Evolutionary conservation across 2,329 filamentous ascomycete genomes (phyloP).

Genomic region (Hortaea sp.): DNA sequence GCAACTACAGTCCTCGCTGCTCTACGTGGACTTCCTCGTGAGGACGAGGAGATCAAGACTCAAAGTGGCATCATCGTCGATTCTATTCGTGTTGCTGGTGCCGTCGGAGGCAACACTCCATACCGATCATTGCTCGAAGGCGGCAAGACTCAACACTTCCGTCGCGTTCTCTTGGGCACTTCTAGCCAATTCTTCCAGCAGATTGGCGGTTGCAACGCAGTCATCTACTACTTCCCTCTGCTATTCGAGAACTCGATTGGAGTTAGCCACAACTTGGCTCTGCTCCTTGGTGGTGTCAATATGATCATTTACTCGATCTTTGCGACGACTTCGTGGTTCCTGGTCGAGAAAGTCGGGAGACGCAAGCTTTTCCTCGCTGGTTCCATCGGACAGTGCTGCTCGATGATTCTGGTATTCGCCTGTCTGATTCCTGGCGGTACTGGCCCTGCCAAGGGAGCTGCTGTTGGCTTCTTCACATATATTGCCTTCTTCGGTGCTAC

Average conservation of each 20-base stretch:
- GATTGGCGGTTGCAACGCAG: slow-evolving; percentile 32
- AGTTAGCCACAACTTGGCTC: slow-evolving; percentile 29
- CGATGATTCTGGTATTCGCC: slow-evolving; percentile 40
- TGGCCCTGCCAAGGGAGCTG: slow-evolving; percentile 34
- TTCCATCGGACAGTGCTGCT: slow-evolving; percentile 42
- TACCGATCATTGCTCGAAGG: slow-evolving; percentile 49
- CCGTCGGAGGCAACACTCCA: slow-evolving; percentile 30
- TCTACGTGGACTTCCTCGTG: slow-evolving; percentile 37
- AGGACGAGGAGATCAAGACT: slow-evolving; percentile 46
- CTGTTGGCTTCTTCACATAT: slow-evolving; percentile 57
- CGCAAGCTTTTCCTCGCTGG: slow-evolving; percentile 34
- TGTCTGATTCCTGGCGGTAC: slow-evolving; percentile 29
- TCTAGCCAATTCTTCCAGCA: slow-evolving; percentile 55
- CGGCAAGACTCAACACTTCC: slow-evolving; percentile 56
- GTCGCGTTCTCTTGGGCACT: slow-evolving; percentile 52
- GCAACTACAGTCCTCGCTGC: slow-evolving; percentile 42
- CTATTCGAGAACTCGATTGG: slow-evolving; percentile 43
- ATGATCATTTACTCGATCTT: slow-evolving; percentile 48
- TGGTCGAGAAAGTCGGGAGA: slow-evolving; percentile 52
- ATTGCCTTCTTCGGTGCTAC: slow-evolving; percentile 59
- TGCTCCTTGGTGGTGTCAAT: slow-evolving; percentile 40
- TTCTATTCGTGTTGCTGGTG: slow-evolving; percentile 32
- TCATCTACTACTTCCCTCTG: slow-evolving; percentile 36
- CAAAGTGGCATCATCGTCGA: slow-evolving; percentile 62
- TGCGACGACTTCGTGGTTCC: slow-evolving; percentile 51